Conservation (phyloP, 2,329 filamentous ascomycete species). For the Tolypocladium ovalisporum region DNA sequence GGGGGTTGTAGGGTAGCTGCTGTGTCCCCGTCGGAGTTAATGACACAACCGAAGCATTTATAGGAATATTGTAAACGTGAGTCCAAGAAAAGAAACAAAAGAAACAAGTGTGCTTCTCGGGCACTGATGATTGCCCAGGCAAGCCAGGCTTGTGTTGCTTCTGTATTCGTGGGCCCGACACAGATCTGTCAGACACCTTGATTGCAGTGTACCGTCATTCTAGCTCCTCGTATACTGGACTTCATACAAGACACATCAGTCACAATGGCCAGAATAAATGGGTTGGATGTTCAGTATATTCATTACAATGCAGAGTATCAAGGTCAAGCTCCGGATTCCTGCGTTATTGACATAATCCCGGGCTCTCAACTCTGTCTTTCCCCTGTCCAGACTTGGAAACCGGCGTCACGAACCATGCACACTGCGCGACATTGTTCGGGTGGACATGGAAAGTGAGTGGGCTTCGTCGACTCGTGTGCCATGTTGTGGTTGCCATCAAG, state of each 20-base stretch:
- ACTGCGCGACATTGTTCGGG: background rate
- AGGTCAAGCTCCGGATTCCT: background rate
- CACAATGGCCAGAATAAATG: background rate
- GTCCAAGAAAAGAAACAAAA: too few relatives aligned
- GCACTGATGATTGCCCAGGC: too few relatives aligned
- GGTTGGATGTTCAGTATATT: background rate
- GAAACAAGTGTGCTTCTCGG: too few relatives aligned
- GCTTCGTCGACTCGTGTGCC: background rate
- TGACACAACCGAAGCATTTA: too few relatives aligned
- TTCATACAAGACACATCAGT: background rate
- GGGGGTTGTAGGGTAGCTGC: background rate
- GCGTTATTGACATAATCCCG: slow-evolving; percentile 2
- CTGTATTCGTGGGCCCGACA: too few relatives aligned
- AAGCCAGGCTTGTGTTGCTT: too few relatives aligned
- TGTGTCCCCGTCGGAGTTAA: too few relatives aligned
- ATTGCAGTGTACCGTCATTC: too few relatives aligned
- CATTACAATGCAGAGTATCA: background rate
- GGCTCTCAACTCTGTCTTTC: background rate
- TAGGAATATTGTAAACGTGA: too few relatives aligned
- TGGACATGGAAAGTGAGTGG: background rate
- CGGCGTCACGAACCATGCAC: background rate
- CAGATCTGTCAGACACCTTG: too few relatives aligned
- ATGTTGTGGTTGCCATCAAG: background rate
- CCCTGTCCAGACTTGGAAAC: background rate
- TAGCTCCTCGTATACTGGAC: too few relatives aligned